These are phyloP conservation scores for Arabidopsis hybrid DNA, from an alignment of 441 rosid genomes.

Conservation along the genomic window DNA sequence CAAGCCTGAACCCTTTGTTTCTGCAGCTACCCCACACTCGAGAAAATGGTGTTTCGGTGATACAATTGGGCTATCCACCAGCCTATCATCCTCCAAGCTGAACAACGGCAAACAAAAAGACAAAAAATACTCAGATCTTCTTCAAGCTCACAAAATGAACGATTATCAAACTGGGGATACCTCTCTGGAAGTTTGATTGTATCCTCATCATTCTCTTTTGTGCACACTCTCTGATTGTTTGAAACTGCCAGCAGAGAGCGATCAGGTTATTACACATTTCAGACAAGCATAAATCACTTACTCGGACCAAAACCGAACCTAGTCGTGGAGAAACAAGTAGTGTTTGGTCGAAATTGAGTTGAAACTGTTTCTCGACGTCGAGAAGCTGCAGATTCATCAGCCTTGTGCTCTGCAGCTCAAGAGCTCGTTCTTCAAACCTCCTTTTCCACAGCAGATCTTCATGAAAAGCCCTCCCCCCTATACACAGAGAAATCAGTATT, in stretches of 20 bases:
- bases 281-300: conserved; percentile 31
- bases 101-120: not conserved
- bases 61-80: conserved; percentile 75
- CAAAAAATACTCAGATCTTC: not conserved
- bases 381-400: conserved; percentile 75
- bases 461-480: conserved; percentile 57
- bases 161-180: conserved; percentile 37
- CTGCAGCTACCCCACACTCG: not conserved
- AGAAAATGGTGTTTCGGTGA: conserved; percentile 50
- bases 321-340: conserved; percentile 45
- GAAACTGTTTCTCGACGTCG: conserved; percentile 61
- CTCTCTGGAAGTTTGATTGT: conserved; percentile 51
- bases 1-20: conserved; percentile 44
- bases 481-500: not conserved
- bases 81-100: conserved; percentile 79
- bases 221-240: not conserved
- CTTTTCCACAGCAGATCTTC: conserved; percentile 68
- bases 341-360: conserved; percentile 56
- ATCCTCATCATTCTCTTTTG: conserved; percentile 35
- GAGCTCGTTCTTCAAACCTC: conserved; percentile 66
- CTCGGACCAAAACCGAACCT: conserved; percentile 34
- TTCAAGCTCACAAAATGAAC: not conserved
- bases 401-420: conserved; percentile 73
- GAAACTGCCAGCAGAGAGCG: conserved; percentile 1
- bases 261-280: conserved; percentile 2